Evolutionary conservation across 495 filamentous ascomycete genomes (phyloP).

Genomic region (Chaetomidium leptoderma): DNA sequence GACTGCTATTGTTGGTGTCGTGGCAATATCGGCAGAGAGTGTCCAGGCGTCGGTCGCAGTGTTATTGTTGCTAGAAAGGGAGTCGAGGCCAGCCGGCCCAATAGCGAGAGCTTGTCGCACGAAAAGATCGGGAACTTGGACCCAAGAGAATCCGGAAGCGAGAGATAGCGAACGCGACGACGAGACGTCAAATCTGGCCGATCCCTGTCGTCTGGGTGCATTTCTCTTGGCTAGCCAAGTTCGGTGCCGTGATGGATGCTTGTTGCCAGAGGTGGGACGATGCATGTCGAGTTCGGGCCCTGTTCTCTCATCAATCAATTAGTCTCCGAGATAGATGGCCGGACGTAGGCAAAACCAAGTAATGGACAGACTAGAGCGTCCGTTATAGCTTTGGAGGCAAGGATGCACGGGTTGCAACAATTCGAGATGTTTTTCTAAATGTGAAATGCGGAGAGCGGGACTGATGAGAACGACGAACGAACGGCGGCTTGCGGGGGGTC

Average conservation of each 20-base stretch:
- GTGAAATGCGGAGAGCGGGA: background rate
- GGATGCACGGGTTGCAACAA: background rate
- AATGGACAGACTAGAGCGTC: too few relatives aligned
- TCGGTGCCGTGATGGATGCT: background rate
- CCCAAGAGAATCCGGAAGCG: background rate
- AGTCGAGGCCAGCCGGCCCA: background rate
- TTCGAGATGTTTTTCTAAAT: background rate
- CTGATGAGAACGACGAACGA: too few relatives aligned
- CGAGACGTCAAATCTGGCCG: background rate
- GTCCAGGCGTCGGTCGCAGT: background rate
- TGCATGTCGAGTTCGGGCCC: background rate
- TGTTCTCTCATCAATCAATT: too few relatives aligned
- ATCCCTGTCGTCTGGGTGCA: too few relatives aligned
- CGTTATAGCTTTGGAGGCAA: too few relatives aligned
- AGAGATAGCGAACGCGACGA: background rate
- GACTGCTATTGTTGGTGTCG: conserved; percentile 19
- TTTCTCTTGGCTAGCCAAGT: background rate
- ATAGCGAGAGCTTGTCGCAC: background rate
- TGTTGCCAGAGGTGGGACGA: background rate
- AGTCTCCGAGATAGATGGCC: background rate
- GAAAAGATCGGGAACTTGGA: background rate
- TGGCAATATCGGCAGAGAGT: conserved; percentile 20
- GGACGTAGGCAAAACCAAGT: too few relatives aligned
- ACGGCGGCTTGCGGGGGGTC: too few relatives aligned
- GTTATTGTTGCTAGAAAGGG: background rate